Evolutionary conservation across 1,139 yeast genomes (phyloP), one percentile per base, ranked within the genome.

Genomic region (Protomyces inundatus): DNA sequence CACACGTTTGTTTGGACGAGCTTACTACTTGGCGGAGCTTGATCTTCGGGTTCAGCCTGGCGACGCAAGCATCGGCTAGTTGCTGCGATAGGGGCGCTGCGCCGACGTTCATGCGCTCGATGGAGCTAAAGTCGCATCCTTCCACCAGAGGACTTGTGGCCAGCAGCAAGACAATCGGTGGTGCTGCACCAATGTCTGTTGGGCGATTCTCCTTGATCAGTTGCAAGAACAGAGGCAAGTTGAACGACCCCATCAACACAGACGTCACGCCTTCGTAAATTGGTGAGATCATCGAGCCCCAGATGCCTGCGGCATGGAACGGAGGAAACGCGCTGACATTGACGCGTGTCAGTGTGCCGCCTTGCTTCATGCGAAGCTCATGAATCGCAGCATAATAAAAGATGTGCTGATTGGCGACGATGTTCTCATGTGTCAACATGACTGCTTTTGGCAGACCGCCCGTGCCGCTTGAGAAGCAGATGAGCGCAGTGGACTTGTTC

Each of bases 401-500:
- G 16, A 54, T 42, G 34, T 55, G 53, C n/a, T 42, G 52, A 14
- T 66, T 66, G 46, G 69, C 68, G 37, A 66, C 66, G 54, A 71
- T 60, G 64, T 70, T 71, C 54, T 54, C 71, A 62, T 85, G 87
- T 3, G 82, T 76, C 69, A 84, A 75, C 50, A 80, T 80, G 12
- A 84, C 88, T 53, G 88, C 89, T 71, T 85, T 45, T 12, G 59
- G 52, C 40, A 57, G 23, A 12, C 91, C 91, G 1, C 90, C 84
- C 10, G 93, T 86, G 39, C 93, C 93, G 1, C 90, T 84, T 3
- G 46, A 36, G 48, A 54, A 54, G 48, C 57, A 54, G 34, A 37
- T 40, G 35, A 54, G 7, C 4, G 57, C 57, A 9, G 57, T 54
- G 14, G 50, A 16, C 50, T 54, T 30, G 50, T 37, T 40, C 12